Conservation (phyloP, 345 rosid genomes). For the Eucalyptus regnans region DNA sequence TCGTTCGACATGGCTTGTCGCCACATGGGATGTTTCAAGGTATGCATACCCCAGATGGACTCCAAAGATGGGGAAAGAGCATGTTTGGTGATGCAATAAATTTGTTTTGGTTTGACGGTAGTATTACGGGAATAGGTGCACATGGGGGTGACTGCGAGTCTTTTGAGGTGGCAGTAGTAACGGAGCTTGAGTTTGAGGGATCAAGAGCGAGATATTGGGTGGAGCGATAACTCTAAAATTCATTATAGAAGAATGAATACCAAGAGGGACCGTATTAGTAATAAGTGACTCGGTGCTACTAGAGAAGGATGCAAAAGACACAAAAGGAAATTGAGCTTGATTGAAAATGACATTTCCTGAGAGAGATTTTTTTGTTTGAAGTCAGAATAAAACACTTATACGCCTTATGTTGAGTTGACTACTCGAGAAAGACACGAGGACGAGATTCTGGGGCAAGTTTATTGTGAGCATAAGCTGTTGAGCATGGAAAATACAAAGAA, state of each 20-base stretch:
- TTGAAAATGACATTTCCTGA: background rate
- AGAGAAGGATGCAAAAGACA: background rate
- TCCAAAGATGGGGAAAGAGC: accelerated
- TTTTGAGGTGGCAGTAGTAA: background rate
- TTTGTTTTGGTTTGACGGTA: background rate
- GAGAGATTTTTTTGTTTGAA: background rate
- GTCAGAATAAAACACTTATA: background rate
- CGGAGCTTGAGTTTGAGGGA: background rate
- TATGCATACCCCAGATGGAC: background rate
- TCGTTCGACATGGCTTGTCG: background rate
- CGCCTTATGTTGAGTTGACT: background rate
- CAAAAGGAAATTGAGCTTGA: background rate
- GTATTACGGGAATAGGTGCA: background rate
- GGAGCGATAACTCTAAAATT: background rate
- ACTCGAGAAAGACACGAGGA: background rate
- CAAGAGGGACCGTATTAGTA: background rate
- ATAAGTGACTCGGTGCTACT: background rate
- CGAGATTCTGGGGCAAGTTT: background rate
- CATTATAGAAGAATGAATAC: background rate
- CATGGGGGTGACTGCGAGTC: background rate
- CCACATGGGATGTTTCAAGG: background rate
- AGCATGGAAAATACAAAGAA: background rate
- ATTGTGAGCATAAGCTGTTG: background rate
- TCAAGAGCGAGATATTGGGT: background rate
- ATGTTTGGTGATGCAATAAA: background rate